Evolutionary conservation across 2,329 filamentous ascomycete genomes (phyloP), one percentile per base, ranked within the genome.

Genomic region (Colletotrichum tabaci): DNA sequence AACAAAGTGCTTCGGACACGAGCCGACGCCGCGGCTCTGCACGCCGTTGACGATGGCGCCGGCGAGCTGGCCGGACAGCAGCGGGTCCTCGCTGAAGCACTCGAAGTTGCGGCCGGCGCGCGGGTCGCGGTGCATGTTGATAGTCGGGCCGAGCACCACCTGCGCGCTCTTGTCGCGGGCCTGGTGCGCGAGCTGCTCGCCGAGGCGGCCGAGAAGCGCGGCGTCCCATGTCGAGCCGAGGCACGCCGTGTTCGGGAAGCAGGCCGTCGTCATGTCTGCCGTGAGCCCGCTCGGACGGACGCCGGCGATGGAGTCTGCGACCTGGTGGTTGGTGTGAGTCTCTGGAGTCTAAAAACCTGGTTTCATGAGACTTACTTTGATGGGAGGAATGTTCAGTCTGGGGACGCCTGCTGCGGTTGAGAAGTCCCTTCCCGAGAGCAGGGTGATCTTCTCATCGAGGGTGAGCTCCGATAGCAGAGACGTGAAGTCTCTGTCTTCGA

Each of bases 121-220:
- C 0, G 84, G 84, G 6, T 80, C 81, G 10, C 84, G 78, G 53
- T 84, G 83, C 55, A 84, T 84, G 74, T 82, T 85, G 71, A 86
- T 83, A 0, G 84, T 87, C 4, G 92, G 92, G 8, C 92, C 92
- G 16, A 94, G 85, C 74, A 92, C 88, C 12, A 93, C 87, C 77
- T 94, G 91, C n/a, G 92, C 86, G 71, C 92, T 92, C 82, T 94
- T 94, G 64, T 75, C 73, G 3, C 73, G 75, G 1, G 74, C 76
- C 46, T 79, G 65, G 13, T 50, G 23, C 4, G 67, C 74, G 21
- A 75, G 62, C 30, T 67, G 63, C 16, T 74, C 64, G 38, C 74
- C 74, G 9, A 75, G 55, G 0, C 62, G 66, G 16, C 46, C 23
- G 12, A 75, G 73, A 3, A 75, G 67, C 42, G 69, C 71, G 3